These are phyloP conservation scores for Antitrichia curtipendula DNA, from an alignment of 225 moss, liverwort and hornwort genomes.

Conservation along the genomic window DNA sequence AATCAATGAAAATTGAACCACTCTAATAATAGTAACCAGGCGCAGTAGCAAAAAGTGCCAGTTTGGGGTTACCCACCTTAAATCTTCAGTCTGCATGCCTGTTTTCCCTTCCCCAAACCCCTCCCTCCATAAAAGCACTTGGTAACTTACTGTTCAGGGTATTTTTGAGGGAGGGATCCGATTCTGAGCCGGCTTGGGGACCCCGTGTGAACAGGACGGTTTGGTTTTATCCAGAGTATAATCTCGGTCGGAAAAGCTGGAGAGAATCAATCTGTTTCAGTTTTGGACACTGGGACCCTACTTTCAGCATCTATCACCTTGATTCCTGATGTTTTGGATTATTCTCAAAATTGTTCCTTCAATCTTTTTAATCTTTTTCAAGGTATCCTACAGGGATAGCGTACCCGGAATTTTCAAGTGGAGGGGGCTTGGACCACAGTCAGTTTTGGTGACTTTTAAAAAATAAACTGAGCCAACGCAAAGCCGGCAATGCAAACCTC, in stretches of 20 bases:
- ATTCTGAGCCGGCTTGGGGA: neutral
- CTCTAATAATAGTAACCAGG: too few species aligned
- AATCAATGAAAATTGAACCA: too few species aligned
- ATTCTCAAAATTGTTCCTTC: neutral
- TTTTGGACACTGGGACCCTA: neutral
- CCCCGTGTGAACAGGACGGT: neutral
- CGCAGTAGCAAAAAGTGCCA: too few species aligned
- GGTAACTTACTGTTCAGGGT: neutral
- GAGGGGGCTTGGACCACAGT: neutral
- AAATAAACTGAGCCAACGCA: neutral
- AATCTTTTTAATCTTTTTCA: too few species aligned
- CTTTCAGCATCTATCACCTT: neutral
- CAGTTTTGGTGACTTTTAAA: neutral
- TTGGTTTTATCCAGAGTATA: neutral
- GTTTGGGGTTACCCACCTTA: too few species aligned
- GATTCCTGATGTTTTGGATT: neutral
- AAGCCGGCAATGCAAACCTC: neutral
- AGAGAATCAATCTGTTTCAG: neutral
- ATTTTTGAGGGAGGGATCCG: too few species aligned
- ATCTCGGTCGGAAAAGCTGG: neutral
- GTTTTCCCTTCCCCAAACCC: too few species aligned
- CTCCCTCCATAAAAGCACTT: neutral
- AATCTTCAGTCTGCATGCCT: too few species aligned
- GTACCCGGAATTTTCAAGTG: neutral
- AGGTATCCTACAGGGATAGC: too few species aligned